Evolutionary conservation across 768 basidiomycete species (phyloP).

Genomic region (Chalciporus piperatus): DNA sequence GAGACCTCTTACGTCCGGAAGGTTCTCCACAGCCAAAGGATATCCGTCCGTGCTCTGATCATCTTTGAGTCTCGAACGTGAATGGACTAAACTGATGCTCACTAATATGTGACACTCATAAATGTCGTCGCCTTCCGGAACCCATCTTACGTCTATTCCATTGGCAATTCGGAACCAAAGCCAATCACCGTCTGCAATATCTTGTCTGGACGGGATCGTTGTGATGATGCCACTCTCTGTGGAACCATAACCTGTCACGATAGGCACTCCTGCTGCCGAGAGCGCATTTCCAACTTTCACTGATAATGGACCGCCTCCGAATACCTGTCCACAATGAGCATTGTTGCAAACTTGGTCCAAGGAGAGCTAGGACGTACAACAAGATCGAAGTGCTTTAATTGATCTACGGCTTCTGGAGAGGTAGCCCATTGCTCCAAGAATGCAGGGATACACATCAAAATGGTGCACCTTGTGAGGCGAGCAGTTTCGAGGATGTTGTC

Average conservation of each 20-base stretch:
- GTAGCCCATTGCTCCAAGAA: conserved; percentile 20
- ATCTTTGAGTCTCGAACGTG: background rate
- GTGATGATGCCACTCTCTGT: conserved; percentile 19
- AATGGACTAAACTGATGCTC: background rate
- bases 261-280: conserved; percentile 10
- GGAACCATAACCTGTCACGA: conserved; percentile 14
- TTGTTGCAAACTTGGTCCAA: no score
- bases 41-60: background rate
- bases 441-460: conserved; percentile 15
- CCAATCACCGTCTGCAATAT: conserved; percentile 18
- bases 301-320: conserved; percentile 12
- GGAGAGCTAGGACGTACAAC: conserved; percentile 18
- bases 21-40: conserved; percentile 24
- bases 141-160: conserved; percentile 21
- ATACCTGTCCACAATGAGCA: conserved; percentile 1
- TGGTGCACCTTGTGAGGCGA: conserved; percentile 4
- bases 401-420: conserved; percentile 12
- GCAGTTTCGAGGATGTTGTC: conserved; percentile 20
- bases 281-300: conserved; percentile 13
- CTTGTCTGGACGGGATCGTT: background rate
- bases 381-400: conserved; percentile 14
- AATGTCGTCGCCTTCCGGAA: conserved; percentile 28
- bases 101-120: conserved; percentile 39
- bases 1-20: conserved; percentile 32
- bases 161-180: conserved; percentile 7